Conservation (phyloP, 2,329 filamentous ascomycete species). For the Alternaria triticimaculans region DNA sequence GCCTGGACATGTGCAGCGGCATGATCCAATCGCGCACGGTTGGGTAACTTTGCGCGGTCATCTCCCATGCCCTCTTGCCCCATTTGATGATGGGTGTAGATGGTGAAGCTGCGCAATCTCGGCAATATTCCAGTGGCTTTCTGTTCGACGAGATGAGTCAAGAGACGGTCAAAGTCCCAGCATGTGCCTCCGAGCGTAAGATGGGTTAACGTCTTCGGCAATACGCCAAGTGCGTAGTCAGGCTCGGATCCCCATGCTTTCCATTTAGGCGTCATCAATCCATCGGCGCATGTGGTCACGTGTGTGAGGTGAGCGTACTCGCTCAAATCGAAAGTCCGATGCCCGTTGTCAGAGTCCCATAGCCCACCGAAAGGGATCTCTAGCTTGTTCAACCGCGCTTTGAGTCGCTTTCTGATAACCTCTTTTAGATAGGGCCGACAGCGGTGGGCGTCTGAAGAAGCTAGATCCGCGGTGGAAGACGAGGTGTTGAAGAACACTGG, state of each 20-base stretch:
- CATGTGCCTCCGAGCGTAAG: background rate
- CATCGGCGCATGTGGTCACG: background rate
- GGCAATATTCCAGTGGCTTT: background rate
- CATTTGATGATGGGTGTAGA: background rate
- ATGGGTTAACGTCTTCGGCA: background rate
- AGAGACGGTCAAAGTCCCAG: background rate
- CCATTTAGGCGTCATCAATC: background rate
- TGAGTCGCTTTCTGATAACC: background rate
- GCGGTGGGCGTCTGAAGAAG: background rate
- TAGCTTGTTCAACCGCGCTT: background rate
- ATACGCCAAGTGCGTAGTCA: background rate
- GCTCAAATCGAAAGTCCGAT: background rate
- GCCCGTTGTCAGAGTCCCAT: background rate
- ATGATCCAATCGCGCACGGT: background rate
- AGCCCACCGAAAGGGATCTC: background rate
- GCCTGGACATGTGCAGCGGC: background rate
- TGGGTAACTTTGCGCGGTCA: background rate
- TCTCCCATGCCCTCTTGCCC: background rate
- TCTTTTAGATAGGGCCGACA: background rate
- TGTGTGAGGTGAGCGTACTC: background rate
- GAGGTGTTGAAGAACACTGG: background rate
- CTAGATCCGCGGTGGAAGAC: background rate
- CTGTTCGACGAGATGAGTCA: background rate
- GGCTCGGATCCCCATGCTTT: background rate
- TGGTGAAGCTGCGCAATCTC: background rate